phyloP scores from a whole-genome alignment of 1,139 yeast species.

The Geotrichum aggregatum region DNA sequence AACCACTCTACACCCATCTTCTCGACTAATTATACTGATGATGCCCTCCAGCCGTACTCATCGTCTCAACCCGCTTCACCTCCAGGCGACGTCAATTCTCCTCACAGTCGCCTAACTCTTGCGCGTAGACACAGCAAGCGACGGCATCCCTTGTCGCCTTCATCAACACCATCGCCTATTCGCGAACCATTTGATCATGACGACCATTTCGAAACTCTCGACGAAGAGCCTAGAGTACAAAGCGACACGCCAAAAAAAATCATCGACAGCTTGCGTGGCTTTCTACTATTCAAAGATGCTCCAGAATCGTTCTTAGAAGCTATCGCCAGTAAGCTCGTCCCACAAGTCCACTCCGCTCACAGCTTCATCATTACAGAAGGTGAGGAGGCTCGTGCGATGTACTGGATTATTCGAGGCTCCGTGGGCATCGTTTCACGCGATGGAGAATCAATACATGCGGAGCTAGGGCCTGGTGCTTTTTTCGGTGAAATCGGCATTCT shows the following conservation, averaged over 20 bases:
- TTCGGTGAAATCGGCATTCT: conserved; percentile 78
- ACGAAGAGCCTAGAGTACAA: not conserved
- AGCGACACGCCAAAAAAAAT: conserved; percentile 38
- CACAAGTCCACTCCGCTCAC: conserved; percentile 61
- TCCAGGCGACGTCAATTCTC: not conserved
- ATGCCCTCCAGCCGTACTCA: not conserved
- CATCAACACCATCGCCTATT: conserved; percentile 7
- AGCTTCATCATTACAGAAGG: conserved; percentile 66
- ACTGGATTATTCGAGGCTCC: conserved; percentile 71
- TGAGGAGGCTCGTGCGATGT: conserved; percentile 73
- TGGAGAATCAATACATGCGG: conserved; percentile 71
- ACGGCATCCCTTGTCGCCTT: conserved; percentile 6
- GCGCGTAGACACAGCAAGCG: not conserved
- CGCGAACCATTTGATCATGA: not conserved
- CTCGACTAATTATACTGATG: not conserved
- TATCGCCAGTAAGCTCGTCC: conserved; percentile 54
- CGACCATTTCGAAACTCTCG: not conserved
- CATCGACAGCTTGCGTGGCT: conserved; percentile 50
- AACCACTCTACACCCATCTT: not conserved
- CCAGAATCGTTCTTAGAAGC: conserved; percentile 60
- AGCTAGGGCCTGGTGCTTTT: conserved; percentile 61
- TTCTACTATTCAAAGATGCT: conserved; percentile 61
- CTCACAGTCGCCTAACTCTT: not conserved
- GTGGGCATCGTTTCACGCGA: conserved; percentile 72
- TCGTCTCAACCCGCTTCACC: not conserved